A percentile compares a stretch with the other conserved stretches of the same genome.
Evolutionary conservation across 805 yeast genomes (phyloP).

Genomic region (Torulaspora gathmanii): DNA sequence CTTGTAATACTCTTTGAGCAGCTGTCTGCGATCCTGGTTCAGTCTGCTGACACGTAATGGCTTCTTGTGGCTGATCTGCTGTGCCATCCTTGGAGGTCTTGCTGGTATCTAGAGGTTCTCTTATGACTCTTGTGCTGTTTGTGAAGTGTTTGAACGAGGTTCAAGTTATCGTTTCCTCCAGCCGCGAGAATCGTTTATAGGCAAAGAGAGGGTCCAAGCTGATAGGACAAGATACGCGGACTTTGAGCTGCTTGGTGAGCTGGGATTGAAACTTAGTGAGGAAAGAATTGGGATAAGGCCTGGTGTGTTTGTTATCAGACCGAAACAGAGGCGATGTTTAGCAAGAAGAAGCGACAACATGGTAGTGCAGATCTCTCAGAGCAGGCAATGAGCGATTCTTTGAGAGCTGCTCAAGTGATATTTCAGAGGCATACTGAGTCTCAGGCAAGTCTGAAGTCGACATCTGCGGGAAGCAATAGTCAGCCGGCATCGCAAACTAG

Average conservation of each 20-base stretch:
- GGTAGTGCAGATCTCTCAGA: conserved; percentile 16
- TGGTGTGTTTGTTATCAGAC: neutral
- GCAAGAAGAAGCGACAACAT: conserved; percentile 9
- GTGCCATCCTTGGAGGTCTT: conserved; percentile 20
- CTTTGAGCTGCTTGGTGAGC: neutral
- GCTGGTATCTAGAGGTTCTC: neutral
- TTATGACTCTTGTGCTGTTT: neutral
- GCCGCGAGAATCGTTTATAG: conserved; percentile 8
- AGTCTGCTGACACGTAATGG: conserved; percentile 20
- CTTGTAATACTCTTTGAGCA: conserved; percentile 28
- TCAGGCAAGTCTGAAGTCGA: neutral
- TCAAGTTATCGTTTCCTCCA: neutral
- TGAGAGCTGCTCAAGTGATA: conserved; percentile 32
- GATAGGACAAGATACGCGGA: neutral
- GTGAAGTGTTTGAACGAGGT: neutral
- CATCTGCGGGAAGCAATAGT: neutral
- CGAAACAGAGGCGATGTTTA: conserved; percentile 4
- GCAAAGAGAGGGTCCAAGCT: neutral
- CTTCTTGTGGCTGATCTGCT: conserved; percentile 33
- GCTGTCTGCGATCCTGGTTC: conserved; percentile 24
- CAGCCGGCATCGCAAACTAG: conserved; percentile 3
- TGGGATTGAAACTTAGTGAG: neutral
- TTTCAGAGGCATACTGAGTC: conserved; percentile 26
- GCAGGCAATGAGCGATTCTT: conserved; percentile 23
- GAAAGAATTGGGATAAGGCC: neutral